Base-by-base conservation (phyloP, 352 stramenopile species). In the Phytophthora hybrid region DNA sequence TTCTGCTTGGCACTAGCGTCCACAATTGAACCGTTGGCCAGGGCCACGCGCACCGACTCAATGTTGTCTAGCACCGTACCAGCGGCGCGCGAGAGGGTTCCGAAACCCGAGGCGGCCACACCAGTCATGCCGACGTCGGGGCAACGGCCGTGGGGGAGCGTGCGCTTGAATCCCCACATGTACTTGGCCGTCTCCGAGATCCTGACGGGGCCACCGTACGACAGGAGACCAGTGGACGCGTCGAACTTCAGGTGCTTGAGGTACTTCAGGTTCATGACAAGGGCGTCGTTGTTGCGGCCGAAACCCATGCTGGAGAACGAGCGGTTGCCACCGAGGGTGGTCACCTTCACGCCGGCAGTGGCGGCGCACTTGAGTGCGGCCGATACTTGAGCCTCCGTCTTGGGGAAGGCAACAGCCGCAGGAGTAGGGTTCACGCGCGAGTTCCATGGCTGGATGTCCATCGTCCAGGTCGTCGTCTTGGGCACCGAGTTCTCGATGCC, bases 401-500 rank as follows among this genome's bases (percentile, higher is more conserved):
- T 52, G 18, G 46, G 46, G 46, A 52, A 52, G 7, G 46, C 46
- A 19, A 52, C 46, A 23, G 46, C 46, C 18, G 46, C 23, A 23
- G 46, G 46, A 9, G 23, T 16, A 9, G 46, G 46, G n/a, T 23
- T 52, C 6, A 52, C 46, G 19, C 46, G 46, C n/a, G 46, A 52
- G 46, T 26, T 52, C 46, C 46, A 52, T 5, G 46, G 18, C 46
- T 52, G 18, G n/a, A 23, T 52, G 46, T 52, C 46, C 16, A 52
- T 23, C 46, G 46, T 23, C 46, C 46, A 52, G 6, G 46, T 52
- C 46, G 46, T 21, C 5, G 46, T 52, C 16, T 19, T 52, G 46
- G 46, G 46, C 18, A 52, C 46, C n/a, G 46, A 52, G n/a, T 52
- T 52, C 46, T 52, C n/a, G 9, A 52, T 52, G 46, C 46, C 46